phyloP scores from a whole-genome alignment of 768 basidiomycete genomes.

The Chalciporus pseudorubinellus region DNA sequence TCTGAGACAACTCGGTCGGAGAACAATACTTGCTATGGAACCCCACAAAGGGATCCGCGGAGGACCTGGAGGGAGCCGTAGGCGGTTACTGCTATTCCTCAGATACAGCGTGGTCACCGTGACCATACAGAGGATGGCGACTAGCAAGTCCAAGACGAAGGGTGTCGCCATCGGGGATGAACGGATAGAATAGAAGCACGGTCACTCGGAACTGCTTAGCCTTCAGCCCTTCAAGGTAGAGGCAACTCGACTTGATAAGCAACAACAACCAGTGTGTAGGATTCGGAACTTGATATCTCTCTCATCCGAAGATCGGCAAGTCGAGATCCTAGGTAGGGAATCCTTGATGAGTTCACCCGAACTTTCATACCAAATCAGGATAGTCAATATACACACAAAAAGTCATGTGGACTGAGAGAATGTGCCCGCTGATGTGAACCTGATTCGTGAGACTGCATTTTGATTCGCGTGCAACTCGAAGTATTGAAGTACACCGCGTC shows the following conservation, averaged over 20 bases:
- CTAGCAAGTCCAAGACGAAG: background rate
- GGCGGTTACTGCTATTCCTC: background rate
- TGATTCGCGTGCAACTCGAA: too few species aligned
- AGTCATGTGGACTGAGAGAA: too few species aligned
- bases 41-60: slow-evolving; percentile 1
- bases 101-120: background rate
- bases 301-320: background rate
- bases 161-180: background rate
- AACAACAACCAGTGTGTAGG: background rate
- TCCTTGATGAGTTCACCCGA: background rate
- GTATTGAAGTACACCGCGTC: too few species aligned
- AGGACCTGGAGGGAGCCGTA: slow-evolving; percentile 5
- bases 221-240: background rate
- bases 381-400: too few species aligned
- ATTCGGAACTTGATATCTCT: too few species aligned
- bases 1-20: background rate
- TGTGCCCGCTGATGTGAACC: too few species aligned
- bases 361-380: background rate
- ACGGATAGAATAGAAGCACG: background rate
- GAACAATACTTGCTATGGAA: slow-evolving; percentile 1
- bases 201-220: too few species aligned
- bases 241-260: background rate
- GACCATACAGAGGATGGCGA: background rate
- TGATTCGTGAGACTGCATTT: too few species aligned
- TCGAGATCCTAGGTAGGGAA: background rate